These are phyloP conservation scores for Beauveria asiatica DNA, from an alignment of 2,329 filamentous ascomycete genomes.

Conservation along the genomic window DNA sequence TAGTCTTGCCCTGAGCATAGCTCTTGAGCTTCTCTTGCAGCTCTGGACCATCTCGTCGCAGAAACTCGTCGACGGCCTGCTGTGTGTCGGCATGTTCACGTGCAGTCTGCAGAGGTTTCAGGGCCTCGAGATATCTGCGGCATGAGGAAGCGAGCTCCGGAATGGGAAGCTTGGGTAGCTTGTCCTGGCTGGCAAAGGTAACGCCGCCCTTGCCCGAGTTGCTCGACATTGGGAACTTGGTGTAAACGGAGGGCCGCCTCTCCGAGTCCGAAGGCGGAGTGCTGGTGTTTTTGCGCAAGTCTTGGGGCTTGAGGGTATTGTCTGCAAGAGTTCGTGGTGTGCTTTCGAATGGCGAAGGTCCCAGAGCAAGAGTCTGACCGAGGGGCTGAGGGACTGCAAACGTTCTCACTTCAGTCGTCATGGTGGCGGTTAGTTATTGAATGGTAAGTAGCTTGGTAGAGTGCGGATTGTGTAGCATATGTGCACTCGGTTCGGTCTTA, in stretches of 20 bases:
- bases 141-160: conserved; percentile 75
- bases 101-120: conserved; percentile 71
- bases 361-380: conserved; percentile 57
- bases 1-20: conserved; percentile 84
- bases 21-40: conserved; percentile 83
- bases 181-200: conserved; percentile 84
- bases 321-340: conserved; percentile 13
- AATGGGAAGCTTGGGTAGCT: conserved; percentile 84
- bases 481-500: conserved; percentile 24
- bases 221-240: conserved; percentile 41
- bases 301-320: conserved; percentile 10
- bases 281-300: background rate
- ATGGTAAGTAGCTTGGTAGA: background rate
- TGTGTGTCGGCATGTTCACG: conserved; percentile 79
- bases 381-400: conserved; percentile 61
- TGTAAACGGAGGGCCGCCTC: conserved; percentile 21
- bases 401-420: conserved; percentile 30
- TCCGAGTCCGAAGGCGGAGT: conserved; percentile 3
- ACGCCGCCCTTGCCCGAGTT: conserved; percentile 59
- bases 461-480: background rate
- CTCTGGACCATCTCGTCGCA: conserved; percentile 70
- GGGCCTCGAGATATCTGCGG: conserved; percentile 67
- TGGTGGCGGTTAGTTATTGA: conserved; percentile 21
- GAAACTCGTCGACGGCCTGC: conserved; percentile 73
- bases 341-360: conserved; percentile 19